Percentiles rank a stretch among this genome's conserved stretches.
Conservation (phyloP, 108 stramenopile genomes). For the Pseudonitzschia multiseries region DNA sequence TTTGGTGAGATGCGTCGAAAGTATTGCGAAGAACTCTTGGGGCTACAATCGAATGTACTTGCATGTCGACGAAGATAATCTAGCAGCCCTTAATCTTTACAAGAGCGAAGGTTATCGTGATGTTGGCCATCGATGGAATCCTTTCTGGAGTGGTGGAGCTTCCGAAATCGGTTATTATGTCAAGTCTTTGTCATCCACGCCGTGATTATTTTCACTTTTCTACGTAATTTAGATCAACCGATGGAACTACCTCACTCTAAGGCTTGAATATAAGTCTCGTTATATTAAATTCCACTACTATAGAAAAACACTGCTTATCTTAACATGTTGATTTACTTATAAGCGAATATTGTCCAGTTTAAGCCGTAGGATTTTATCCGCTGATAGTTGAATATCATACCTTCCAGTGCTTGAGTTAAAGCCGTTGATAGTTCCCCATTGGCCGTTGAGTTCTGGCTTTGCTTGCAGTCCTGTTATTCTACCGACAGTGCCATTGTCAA, state of each 20-base stretch:
- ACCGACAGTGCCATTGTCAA: conserved; percentile 76
- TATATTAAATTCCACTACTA: no score
- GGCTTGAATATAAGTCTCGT: no score
- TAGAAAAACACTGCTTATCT: no score
- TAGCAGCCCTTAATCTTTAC: conserved; percentile 72
- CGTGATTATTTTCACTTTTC: background rate
- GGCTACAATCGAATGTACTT: conserved; percentile 68
- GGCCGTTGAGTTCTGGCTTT: conserved; percentile 84
- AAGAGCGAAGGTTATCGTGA: conserved; percentile 67
- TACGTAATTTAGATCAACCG: background rate
- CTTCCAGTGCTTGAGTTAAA: conserved; percentile 70
- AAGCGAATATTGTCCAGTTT: conserved; percentile 83
- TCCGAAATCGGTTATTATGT: conserved; percentile 79
- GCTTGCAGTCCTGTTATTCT: conserved; percentile 64
- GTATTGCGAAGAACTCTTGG: conserved; percentile 68
- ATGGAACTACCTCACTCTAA: background rate
- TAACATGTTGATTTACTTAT: conserved; percentile 27
- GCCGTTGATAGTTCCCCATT: conserved; percentile 81
- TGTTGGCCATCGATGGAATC: conserved; percentile 78
- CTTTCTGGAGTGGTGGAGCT: conserved; percentile 75
- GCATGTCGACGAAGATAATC: conserved; percentile 80
- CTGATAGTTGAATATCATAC: conserved; percentile 83
- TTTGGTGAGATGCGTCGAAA: conserved; percentile 74
- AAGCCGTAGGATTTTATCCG: conserved; percentile 68
- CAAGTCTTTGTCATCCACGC: conserved; percentile 38